Percentiles rank a stretch among this genome's conserved stretches.
phyloP scores from a whole-genome alignment of 352 stramenopile genomes.

The Hyaloperonospora arabidopsidis region DNA sequence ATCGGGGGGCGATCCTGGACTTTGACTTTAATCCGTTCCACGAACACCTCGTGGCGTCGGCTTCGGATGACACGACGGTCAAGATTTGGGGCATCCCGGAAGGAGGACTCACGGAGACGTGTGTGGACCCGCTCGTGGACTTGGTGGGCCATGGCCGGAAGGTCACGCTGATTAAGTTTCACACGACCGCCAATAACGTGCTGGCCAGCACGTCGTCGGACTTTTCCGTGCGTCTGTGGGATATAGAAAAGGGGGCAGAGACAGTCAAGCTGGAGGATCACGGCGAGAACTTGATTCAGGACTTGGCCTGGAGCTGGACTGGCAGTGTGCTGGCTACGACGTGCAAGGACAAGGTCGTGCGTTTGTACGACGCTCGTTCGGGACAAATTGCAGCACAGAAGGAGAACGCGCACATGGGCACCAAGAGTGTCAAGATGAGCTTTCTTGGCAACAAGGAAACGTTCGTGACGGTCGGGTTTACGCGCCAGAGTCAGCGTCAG shows the following conservation, averaged over 20 bases:
- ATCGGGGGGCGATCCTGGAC: constrained; percentile 94
- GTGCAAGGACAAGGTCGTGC: constrained; percentile 98
- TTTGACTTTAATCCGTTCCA: constrained; percentile 99
- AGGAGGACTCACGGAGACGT: constrained; percentile 89
- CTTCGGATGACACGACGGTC: constrained; percentile 95
- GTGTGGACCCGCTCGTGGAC: constrained; percentile 93
- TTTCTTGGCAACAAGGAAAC: constrained; percentile 94
- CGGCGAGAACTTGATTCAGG: constrained; percentile 92
- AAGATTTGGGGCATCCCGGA: constrained; percentile 97
- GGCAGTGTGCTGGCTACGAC: constrained; percentile 91
- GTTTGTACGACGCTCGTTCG: constrained; percentile 93
- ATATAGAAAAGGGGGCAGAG: constrained; percentile 93
- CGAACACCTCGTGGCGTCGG: constrained; percentile 93
- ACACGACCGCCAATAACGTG: constrained; percentile 96
- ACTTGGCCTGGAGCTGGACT: constrained; percentile 97
- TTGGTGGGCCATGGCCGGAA: constrained; percentile 92
- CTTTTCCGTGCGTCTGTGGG: constrained; percentile 97
- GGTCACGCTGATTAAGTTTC: constrained; percentile 97
- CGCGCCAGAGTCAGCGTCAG: constrained; percentile 91
- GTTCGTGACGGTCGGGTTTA: constrained; percentile 96
- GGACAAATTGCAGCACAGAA: constrained; percentile 68
- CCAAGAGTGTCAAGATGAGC: constrained; percentile 96
- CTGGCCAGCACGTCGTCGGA: constrained; percentile 92
- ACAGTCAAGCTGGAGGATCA: constrained; percentile 82
- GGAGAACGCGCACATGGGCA: constrained; percentile 92